Base-by-base conservation (phyloP, 2,329 filamentous ascomycete species). In the Phaeoacremonium minimum region DNA sequence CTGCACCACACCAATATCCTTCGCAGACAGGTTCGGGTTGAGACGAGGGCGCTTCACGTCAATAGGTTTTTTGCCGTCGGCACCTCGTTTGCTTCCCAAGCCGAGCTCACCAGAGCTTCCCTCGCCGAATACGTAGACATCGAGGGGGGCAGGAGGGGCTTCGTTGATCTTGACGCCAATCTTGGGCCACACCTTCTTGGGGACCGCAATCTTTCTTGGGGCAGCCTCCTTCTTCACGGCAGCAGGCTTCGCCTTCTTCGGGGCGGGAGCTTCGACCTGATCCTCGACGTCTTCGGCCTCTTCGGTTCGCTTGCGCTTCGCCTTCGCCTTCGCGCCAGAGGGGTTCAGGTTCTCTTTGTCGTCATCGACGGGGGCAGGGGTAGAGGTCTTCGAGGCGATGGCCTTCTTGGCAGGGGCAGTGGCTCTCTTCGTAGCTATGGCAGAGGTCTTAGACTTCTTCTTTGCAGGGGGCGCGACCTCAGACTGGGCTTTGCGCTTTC, bases 91-190 rank as follows among this genome's bases (percentile, higher is more conserved):
- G 42, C 73, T 77, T 32, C 87, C 87, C 14, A 94, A 75, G 26
- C 87, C 87, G 30, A 94, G 81, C 64, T 94, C 87, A 47, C 87
- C 87, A n/a, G 80, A 81, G 43, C 76, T 76, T 26, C 86, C 87
- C 57, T 88, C 85, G 35, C 87, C 87, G 50, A 87, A 91, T 35
- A 90, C 84, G 52, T 82, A 91, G 41, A 93, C 68, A 51, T 90
- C 80, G 40, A 93, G 71, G 17, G 69, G 66, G 46, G 78, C 60
- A 0, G 70, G 77, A 5, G 84, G 84, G 13, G 74, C 67, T 16
- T 74, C 56, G 57, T 88, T 89, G 63, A 86, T 77, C 41, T 47
- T 43, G 34, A 32, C 32, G n/a, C 47, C 46, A 15, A 50, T 44
- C 48, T 55, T 55, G 15, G 36, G 34, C 9, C 26, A 22, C 3